A percentile compares a stretch with the other conserved stretches of the same genome.
phyloP scores from a whole-genome alignment of 352 stramenopile species.

The Ophiocytium majus region DNA sequence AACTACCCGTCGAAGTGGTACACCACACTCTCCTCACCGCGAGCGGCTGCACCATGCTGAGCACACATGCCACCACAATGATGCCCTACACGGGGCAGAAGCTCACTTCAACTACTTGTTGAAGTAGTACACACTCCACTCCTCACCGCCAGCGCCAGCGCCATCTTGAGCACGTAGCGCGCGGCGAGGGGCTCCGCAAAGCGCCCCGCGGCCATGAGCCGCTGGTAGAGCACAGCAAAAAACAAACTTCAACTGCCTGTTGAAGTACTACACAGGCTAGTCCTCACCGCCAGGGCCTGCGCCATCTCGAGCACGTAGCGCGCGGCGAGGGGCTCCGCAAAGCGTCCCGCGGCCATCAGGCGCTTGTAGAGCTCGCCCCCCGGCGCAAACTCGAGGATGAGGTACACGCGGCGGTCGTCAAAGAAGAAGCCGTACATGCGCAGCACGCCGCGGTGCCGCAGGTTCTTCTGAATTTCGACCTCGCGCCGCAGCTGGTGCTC shows the following conservation, averaged over 20 bases:
- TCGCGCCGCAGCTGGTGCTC: slow-evolving; percentile 97
- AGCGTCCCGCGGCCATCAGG: slow-evolving; percentile 80
- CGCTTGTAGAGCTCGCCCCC: slow-evolving; percentile 98
- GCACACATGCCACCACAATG: slow-evolving; percentile 85
- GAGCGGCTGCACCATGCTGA: slow-evolving; percentile 86
- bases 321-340: slow-evolving; percentile 85
- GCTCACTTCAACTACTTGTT: too few species aligned
- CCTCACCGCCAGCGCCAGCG: slow-evolving; percentile 70
- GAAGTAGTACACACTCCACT: too few species aligned
- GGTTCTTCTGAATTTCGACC: slow-evolving; percentile 99
- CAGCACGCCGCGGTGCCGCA: slow-evolving; percentile 94
- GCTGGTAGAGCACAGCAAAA: slow-evolving; percentile 98
- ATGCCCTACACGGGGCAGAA: slow-evolving; percentile 87
- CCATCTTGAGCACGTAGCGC: slow-evolving; percentile 89
- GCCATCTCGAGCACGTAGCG: slow-evolving; percentile 91
- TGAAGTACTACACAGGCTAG: too few species aligned
- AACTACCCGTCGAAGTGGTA: too few species aligned
- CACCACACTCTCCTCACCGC: too few species aligned
- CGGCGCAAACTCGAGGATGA: slow-evolving; percentile 97
- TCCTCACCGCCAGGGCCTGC: slow-evolving; percentile 70
- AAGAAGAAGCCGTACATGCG: slow-evolving; percentile 98
- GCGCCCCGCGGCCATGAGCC: slow-evolving; percentile 77
- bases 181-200: slow-evolving; percentile 88
- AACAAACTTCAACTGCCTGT: too few species aligned
- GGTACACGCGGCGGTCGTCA: slow-evolving; percentile 95